A percentile compares a stretch with the other conserved stretches of the same genome.
These are phyloP conservation scores for Fagopyrum homotropicum DNA, from an alignment of 148 eudicot genomes.

Conservation along the genomic window DNA sequence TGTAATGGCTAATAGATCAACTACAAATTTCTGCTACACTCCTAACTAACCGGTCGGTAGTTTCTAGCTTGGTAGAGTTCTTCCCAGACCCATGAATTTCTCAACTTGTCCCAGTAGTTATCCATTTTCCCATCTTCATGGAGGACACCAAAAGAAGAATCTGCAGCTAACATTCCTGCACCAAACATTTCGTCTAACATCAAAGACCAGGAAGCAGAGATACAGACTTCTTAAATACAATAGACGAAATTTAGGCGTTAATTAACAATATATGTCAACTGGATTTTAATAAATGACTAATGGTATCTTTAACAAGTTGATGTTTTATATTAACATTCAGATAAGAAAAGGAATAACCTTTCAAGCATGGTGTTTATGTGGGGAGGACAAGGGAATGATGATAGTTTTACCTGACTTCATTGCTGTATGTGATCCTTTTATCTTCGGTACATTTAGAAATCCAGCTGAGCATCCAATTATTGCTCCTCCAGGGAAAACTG, in stretches of 20 bases:
- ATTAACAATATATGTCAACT: background rate
- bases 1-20: background rate
- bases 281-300: background rate
- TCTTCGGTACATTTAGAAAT: constrained; percentile 90
- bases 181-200: background rate
- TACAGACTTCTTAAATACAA: background rate
- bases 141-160: constrained; percentile 60
- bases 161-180: constrained; percentile 94
- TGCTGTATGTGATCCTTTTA: constrained; percentile 96
- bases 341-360: background rate
- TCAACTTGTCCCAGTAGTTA: constrained; percentile 63
- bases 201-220: background rate
- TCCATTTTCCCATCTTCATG: constrained; percentile 62
- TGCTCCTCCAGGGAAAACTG: constrained; percentile 99
- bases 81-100: constrained; percentile 90
- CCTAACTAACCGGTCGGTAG: constrained; percentile 65
- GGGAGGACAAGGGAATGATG: background rate
- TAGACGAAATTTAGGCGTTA: background rate
- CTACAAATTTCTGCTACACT: background rate
- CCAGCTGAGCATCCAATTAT: constrained; percentile 97
- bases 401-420: constrained; percentile 82
- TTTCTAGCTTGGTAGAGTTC: constrained; percentile 79
- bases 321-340: background rate
- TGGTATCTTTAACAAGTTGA: background rate
- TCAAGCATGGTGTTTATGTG: background rate